Base-by-base conservation (phyloP, 2,329 filamentous ascomycete genomes). In the Coniochaeta sp. region DNA sequence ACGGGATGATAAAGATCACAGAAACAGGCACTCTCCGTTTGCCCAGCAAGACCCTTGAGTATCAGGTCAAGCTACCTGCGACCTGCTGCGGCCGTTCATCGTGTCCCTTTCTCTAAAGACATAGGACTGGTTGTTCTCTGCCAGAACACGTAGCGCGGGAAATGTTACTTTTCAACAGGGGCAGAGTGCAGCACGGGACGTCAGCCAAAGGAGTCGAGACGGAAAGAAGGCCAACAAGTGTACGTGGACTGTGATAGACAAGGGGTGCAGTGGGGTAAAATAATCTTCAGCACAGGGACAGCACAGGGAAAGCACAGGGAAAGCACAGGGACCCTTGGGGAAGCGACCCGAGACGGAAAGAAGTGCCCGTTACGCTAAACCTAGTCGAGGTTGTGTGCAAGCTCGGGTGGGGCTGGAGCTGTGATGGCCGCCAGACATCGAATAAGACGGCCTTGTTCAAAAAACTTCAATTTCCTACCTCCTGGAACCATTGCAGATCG, bases 331-430 rank as follows among this genome's bases (percentile, higher is more conserved):
- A n/a, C 47, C 47, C 31, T 8, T 19, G 26, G 24, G 47, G n/a
- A 31, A 52, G 47, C 47, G 47, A 52, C 22, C 54, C 54, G 54
- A 57, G 54, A 57, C 12, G 50, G 50, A 55, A 55, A 55, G 26
- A 17, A 4, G 14, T 4, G 14, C 34, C 31, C 31, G 31, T 17
- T 12, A 24, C 54, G 54, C 34, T 57, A 57, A 57, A 57, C 54
- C 54, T 22, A 6, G 33, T 22, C n/a, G 14, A 34, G 34, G 22
- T 34, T 3, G 28, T 33, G 16, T 14, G 5, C 50, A 55, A 55
- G 50, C 26, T 31, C 24, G 24, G 7, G 31, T 57, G 54, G 28
- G 54, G 28, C 31, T 11, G n/a, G 2, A 38, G 26, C 19, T 38
- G 54, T 57, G 54, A 57, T 57, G 38, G 16, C 54, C 54, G 54